Base-by-base conservation (phyloP, 805 yeast genomes). In the Starmerella sp. region DNA sequence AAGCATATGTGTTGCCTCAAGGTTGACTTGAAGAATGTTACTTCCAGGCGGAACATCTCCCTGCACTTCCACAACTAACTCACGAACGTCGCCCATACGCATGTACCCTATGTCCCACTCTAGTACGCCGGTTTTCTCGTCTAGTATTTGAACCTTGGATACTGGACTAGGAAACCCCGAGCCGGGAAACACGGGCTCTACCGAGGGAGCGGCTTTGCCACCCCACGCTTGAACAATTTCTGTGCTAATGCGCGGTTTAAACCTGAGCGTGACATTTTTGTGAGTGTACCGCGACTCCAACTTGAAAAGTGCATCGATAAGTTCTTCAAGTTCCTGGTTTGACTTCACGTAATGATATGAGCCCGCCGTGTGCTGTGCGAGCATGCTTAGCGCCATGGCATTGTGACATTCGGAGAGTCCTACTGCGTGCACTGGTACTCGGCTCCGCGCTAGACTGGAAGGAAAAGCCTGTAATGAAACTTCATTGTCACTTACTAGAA, bases 351-450 rank as follows among this genome's bases (percentile, higher is more conserved):
- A 52, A 17, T 14, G 28, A 37, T 51, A 57, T 10, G 43, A 37
- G 14, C 60, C 60, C 2, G 41, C 45, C 4, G 55, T 50, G 15
- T 13, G 35, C 4, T 47, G 29, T 1, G 61, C 48, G 3, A 58
- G 17, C 14, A 32, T 34, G 29, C 53, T 52, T 22, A 58, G 37
- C 1, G 52, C 3, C 6, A 37, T 5, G 2, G 55, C 45, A n/a
- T 47, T 48, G 42, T 39, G 52, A 8, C n/a, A 4, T 5, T 49
- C 54, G 2, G 38, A 15, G 3, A 51, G 11, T 1, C 52, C 57
- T 5, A 58, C 10, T 1, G 54, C 22, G 30, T 46, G 48, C 10
- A 58, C 45, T 1, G 54, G 47, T 3, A 51, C 41, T 4, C 35
- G 38, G 2, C 37, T 5, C n/a, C 48, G 34, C 1, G 6, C 4